Evolutionary conservation across 1,284 basidiomycete species (phyloP), one percentile per base, ranked within the genome.

Genomic region (Puccinia triticina): DNA sequence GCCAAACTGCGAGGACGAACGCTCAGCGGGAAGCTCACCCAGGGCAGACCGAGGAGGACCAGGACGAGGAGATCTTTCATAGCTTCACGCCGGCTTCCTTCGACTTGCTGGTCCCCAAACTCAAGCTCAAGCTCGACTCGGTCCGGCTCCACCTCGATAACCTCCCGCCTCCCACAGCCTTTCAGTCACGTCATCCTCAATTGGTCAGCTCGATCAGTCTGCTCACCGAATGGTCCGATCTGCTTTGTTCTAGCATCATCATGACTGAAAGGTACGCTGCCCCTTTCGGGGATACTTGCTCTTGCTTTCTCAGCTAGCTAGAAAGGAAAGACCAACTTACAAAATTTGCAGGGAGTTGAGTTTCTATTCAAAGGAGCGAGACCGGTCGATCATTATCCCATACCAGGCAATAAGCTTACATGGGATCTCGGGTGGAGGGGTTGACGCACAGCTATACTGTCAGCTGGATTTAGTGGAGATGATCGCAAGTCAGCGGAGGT

Each of bases 61-160:
- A 50, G 48, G 48, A 50, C 48, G 48, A 50, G 8, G 48, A 50
- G 48, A 61, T 61, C 26, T 61, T 29, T 16, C 59, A 61, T 1
- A 61, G 59, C 59, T 61, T 32, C 59, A 61, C 59, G 29, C 59
- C 59, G 14, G 29, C 29, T 61, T 61, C 59, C 29, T 61, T 61
- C 59, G 59, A 61, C 59, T 34, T 61, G 29, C 34, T 61, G 29
- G 29, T 32, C 29, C 59, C 59, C 11, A 18, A 29, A 29, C 59
- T 61, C 14, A 26, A 32, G 26, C 59, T 61, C 59, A 61, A 61
- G 26, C 59, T 29, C 59, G 59, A 61, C 59, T 29, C 8, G 3
- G 29, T 61, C 29, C 59, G 29, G n/a, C 29, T 34, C 4, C 59
- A 14, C 10, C 34, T 61, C 29, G n/a, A 26, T 34, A 29, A 29